Evolutionary conservation across 495 filamentous ascomycete genomes (phyloP).

Genomic region (Talaromyces adpressus): DNA sequence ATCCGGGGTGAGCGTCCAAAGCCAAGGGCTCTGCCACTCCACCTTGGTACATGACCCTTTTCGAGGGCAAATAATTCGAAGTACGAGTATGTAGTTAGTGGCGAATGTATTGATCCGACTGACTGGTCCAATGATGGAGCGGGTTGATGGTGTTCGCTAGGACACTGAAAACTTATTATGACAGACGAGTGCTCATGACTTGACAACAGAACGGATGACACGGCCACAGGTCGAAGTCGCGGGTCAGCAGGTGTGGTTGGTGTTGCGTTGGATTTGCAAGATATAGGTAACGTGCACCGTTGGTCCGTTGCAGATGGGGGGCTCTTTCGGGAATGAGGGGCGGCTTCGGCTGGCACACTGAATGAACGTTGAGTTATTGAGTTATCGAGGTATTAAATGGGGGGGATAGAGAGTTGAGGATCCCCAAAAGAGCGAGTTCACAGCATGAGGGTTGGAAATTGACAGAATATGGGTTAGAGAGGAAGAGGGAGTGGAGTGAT

Average conservation of each 20-base stretch:
- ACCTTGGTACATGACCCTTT: constrained; percentile 8
- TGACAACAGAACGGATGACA: background rate
- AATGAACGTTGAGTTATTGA: background rate
- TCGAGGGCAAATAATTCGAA: background rate
- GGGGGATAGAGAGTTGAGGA: background rate
- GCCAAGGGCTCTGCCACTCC: constrained; percentile 9
- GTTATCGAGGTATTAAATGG: background rate
- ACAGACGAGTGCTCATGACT: background rate
- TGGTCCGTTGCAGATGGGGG: background rate
- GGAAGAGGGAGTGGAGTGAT: background rate
- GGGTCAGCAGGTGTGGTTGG: background rate
- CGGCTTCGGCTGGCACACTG: background rate
- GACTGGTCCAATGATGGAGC: background rate
- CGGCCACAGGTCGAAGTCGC: background rate
- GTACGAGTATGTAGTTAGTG: background rate
- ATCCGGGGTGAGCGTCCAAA: constrained; percentile 5
- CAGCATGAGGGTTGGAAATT: background rate
- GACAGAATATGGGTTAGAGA: background rate
- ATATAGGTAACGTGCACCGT: background rate
- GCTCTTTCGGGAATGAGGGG: background rate
- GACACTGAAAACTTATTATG: background rate
- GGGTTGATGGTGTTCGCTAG: background rate
- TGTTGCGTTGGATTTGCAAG: background rate
- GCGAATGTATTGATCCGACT: background rate
- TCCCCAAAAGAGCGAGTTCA: background rate